Evolutionary conservation across 176 grass and related monocot species (phyloP).

Genomic region (Calamus simplicifolius): DNA sequence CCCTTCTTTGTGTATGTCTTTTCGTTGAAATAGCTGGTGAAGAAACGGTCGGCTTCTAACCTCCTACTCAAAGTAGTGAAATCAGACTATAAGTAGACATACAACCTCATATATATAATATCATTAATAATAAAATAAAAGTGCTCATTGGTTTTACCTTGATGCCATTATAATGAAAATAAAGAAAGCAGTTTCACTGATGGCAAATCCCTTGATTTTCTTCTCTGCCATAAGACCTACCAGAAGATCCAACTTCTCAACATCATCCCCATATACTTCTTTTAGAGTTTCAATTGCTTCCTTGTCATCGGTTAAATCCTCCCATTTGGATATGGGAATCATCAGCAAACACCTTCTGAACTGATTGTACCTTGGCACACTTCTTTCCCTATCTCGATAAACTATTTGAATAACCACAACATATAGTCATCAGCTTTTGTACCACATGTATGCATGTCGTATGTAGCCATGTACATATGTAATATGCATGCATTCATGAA

Average conservation of each 20-base stretch:
- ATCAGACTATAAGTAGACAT: too few relatives aligned
- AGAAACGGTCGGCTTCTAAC: slow-evolving; percentile 54
- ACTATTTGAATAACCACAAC: slow-evolving; percentile 10
- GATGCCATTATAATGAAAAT: slow-evolving; percentile 55
- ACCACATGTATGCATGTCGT: slow-evolving; percentile 1
- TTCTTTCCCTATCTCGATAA: slow-evolving; percentile 49
- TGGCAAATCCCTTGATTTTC: slow-evolving; percentile 59
- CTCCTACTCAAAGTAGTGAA: slow-evolving; percentile 24
- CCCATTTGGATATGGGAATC: slow-evolving; percentile 46
- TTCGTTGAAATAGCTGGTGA: slow-evolving; percentile 54
- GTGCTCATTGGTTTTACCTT: slow-evolving; percentile 15
- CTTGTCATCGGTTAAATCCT: slow-evolving; percentile 46
- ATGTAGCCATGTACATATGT: slow-evolving; percentile 12
- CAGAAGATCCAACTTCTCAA: slow-evolving; percentile 60
- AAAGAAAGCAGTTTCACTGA: slow-evolving; percentile 58
- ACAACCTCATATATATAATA: too few relatives aligned
- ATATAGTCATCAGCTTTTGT: too few relatives aligned
- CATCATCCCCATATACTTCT: slow-evolving; percentile 46
- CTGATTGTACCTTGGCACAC: slow-evolving; percentile 47
- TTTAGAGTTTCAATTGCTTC: slow-evolving; percentile 31
- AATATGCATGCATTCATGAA: slow-evolving; percentile 12
- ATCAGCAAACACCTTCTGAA: slow-evolving; percentile 32
- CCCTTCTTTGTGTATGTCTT: slow-evolving; percentile 51
- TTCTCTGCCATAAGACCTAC: slow-evolving; percentile 65
- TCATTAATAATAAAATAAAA: too few relatives aligned